Conservation (phyloP, 2,329 filamentous ascomycete species). For the Fusarium camptoceras region DNA sequence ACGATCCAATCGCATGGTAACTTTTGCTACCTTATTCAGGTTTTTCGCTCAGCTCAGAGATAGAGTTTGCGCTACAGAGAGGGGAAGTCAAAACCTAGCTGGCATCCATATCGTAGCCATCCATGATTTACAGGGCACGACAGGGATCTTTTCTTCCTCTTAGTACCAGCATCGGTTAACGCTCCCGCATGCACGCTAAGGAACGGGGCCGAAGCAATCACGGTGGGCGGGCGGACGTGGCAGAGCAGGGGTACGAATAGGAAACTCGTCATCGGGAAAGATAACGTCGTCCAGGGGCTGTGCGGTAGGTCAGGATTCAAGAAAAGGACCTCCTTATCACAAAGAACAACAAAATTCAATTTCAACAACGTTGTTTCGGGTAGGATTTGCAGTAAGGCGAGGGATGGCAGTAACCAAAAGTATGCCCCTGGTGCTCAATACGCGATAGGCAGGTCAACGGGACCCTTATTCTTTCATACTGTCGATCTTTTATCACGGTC, state of each 20-base stretch:
- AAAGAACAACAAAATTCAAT: background rate
- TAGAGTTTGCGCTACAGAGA: slow-evolving; percentile 11
- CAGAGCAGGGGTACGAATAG: slow-evolving; percentile 1
- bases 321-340: background rate
- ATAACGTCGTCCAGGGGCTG: background rate
- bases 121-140: background rate
- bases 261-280: background rate
- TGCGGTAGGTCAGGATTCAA: background rate
- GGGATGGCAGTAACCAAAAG: background rate
- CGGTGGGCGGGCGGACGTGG: background rate
- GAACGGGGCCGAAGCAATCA: background rate
- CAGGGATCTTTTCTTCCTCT: background rate
- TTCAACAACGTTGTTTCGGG: background rate
- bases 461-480: background rate
- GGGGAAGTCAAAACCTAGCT: background rate
- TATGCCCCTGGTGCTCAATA: background rate
- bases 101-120: background rate
- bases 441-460: background rate
- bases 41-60: background rate
- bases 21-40: background rate
- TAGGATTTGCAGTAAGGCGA: background rate
- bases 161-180: background rate
- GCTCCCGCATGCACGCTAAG: slow-evolving; percentile 8
- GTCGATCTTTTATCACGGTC: background rate
- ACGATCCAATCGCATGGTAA: background rate